These are phyloP conservation scores for Musa troglodytarum DNA, from an alignment of 176 grass and related monocot species.

Conservation along the genomic window DNA sequence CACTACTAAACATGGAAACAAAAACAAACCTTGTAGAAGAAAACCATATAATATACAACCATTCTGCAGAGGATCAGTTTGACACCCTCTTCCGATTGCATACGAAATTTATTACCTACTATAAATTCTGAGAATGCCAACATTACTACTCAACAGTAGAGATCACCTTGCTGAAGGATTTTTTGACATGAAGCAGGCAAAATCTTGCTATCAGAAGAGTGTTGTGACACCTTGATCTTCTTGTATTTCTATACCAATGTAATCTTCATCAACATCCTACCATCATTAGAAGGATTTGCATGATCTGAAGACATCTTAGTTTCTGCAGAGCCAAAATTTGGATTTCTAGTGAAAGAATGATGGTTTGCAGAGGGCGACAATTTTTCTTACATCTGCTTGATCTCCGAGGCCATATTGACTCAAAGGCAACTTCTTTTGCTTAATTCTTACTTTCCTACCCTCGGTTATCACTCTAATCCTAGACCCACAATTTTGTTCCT, in stretches of 20 bases:
- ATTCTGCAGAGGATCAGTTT: not conserved
- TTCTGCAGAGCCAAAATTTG: conserved; percentile 21
- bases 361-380: conserved; percentile 27
- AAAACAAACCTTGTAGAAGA: not conserved
- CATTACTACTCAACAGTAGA: conserved; percentile 11
- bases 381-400: conserved; percentile 29
- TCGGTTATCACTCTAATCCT: conserved; percentile 12
- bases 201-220: conserved; percentile 61
- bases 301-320: conserved; percentile 9
- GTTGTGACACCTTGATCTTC: conserved; percentile 57
- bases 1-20: not conserved
- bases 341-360: conserved; percentile 13
- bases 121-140: not conserved
- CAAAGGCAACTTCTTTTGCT: conserved; percentile 61
- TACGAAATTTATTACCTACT: not conserved
- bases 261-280: conserved; percentile 28
- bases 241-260: conserved; percentile 74
- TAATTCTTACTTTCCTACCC: conserved; percentile 46
- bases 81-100: not conserved
- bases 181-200: conserved; percentile 44
- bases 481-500: conserved; percentile 17
- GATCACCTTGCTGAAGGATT: conserved; percentile 23
- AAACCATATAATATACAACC: not conserved
- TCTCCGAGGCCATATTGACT: conserved; percentile 38
- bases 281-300: conserved; percentile 26